Conservation (phyloP, 257 asterid genomes). For the Paraleonurus japonicus region DNA sequence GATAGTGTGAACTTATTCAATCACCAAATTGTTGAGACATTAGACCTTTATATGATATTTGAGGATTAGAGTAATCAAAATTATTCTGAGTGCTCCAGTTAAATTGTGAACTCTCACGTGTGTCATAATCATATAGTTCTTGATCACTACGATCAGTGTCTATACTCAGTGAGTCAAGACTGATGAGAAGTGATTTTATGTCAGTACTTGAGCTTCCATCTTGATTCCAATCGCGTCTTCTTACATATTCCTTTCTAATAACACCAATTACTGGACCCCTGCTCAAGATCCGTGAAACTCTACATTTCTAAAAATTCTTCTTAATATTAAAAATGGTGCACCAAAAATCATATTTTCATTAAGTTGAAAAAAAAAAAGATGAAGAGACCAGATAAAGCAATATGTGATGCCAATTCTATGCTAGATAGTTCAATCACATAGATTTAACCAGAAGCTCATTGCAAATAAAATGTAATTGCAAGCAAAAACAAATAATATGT, state of each 20-base stretch:
- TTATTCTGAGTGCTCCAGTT: neutral
- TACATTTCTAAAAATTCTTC: no score
- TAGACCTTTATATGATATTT: neutral
- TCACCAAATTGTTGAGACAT: neutral
- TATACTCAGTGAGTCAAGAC: neutral
- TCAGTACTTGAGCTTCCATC: neutral
- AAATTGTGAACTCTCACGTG: neutral
- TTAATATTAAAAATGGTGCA: no score
- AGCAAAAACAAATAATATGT: neutral
- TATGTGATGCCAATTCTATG: neutral
- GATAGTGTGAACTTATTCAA: neutral
- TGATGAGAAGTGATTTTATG: neutral
- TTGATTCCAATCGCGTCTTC: neutral
- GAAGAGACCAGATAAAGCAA: neutral
- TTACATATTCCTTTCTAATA: neutral
- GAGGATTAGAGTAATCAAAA: neutral
- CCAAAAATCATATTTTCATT: no score
- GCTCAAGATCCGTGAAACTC: no score
- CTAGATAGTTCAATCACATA: slow-evolving; percentile 10
- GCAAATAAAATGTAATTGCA: neutral
- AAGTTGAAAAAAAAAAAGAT: neutral
- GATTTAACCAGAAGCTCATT: slow-evolving; percentile 1
- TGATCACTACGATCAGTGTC: neutral
- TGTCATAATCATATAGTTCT: neutral
- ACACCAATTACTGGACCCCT: neutral